Percentiles rank a stretch among this genome's conserved stretches.
These are phyloP conservation scores for Aegilops longissima DNA, from an alignment of 176 grass and related monocot genomes.

Conservation along the genomic window DNA sequence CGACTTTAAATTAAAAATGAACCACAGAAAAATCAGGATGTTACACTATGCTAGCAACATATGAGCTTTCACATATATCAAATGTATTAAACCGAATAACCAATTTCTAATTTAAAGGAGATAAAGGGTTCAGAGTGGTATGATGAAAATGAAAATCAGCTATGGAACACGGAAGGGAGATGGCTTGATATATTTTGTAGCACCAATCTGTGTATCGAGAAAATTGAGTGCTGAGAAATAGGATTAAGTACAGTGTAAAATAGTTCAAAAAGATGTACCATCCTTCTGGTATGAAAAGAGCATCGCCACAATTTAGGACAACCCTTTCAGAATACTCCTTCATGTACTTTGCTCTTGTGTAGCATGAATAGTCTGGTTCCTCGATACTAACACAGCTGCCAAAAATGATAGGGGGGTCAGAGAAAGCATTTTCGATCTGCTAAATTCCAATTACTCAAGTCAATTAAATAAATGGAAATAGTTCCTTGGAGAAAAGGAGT, in stretches of 20 bases:
- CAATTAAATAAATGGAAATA: constrained; percentile 18
- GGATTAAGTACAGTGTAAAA: constrained; percentile 2
- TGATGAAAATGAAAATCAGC: background rate
- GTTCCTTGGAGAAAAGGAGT: constrained; percentile 7
- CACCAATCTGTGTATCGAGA: background rate
- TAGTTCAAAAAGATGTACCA: constrained; percentile 48
- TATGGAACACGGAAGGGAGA: background rate
- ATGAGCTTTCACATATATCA: background rate
- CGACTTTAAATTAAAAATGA: background rate
- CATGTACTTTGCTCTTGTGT: constrained; percentile 69
- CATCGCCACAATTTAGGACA: constrained; percentile 65
- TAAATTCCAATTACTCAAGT: background rate
- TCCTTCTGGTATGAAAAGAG: constrained; percentile 98
- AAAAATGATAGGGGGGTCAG: constrained; percentile 24
- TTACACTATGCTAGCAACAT: background rate
- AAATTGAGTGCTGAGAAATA: background rate
- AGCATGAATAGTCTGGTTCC: constrained; percentile 63
- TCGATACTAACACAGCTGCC: constrained; percentile 69
- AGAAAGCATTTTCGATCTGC: constrained; percentile 3
- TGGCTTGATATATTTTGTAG: background rate
- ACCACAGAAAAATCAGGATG: background rate
- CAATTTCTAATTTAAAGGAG: background rate
- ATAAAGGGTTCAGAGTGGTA: background rate
- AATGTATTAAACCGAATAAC: background rate
- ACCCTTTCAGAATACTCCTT: constrained; percentile 76